Evolutionary conservation across 176 grass and related monocot genomes (phyloP).

Genomic region (Raddia distichophylla): DNA sequence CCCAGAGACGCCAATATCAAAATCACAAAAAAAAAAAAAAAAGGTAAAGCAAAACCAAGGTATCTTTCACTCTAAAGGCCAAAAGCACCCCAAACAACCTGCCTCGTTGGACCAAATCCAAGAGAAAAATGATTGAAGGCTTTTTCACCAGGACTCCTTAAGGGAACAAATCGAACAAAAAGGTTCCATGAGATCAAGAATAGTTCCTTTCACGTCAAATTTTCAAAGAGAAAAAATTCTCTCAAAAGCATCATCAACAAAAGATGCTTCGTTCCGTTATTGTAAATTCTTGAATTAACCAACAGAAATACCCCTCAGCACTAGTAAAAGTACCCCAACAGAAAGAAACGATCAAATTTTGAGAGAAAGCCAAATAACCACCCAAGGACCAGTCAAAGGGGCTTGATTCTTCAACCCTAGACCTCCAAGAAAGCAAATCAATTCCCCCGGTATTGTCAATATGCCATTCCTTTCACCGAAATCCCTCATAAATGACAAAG

Average conservation of each 20-base stretch:
- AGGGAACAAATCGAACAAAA: conserved; percentile 4
- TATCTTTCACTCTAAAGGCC: neutral
- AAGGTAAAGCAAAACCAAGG: neutral
- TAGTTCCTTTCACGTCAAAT: neutral
- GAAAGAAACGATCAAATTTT: neutral
- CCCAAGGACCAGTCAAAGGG: neutral
- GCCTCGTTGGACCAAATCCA: neutral
- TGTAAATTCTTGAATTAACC: conserved; percentile 1
- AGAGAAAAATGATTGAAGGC: neutral
- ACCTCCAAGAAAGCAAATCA: neutral
- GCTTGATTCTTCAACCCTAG: neutral
- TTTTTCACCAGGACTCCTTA: neutral
- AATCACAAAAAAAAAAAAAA: neutral
- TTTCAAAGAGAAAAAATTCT: neutral
- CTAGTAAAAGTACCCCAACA: neutral
- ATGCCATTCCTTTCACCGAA: neutral
- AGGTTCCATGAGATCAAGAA: neutral
- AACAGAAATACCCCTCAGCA: neutral
- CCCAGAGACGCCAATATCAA: neutral
- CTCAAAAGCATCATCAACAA: neutral
- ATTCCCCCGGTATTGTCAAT: neutral
- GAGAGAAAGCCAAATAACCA: neutral
- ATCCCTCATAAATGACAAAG: neutral
- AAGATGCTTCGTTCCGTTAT: neutral
- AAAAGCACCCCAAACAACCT: neutral